Evolutionary conservation across 2,329 filamentous ascomycete genomes (phyloP).

Genomic region (Ascochyta pisi): DNA sequence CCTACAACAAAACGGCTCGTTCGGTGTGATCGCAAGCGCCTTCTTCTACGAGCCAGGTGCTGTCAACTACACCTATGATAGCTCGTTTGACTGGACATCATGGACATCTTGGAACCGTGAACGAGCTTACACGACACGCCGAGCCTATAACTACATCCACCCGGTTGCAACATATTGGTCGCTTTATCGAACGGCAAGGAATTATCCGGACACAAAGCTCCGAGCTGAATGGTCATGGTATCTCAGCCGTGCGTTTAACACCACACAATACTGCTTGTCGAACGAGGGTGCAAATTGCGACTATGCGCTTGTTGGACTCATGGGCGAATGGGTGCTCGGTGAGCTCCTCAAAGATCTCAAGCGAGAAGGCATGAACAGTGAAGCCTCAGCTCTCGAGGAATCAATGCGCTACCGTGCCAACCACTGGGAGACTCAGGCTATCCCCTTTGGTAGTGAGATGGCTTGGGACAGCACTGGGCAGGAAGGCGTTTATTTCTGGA

Average conservation of each 20-base stretch:
- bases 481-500: constrained; percentile 68
- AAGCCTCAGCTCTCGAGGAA: constrained; percentile 52
- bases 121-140: constrained; percentile 55
- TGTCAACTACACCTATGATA: constrained; percentile 55
- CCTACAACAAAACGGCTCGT: constrained; percentile 52
- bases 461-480: constrained; percentile 69
- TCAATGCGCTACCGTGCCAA: constrained; percentile 59
- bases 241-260: constrained; percentile 61
- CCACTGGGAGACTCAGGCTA: constrained; percentile 58
- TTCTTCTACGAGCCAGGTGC: constrained; percentile 63
- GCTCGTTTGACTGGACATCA: constrained; percentile 55
- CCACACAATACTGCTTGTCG: constrained; percentile 49
- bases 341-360: constrained; percentile 60
- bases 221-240: constrained; percentile 62
- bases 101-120: constrained; percentile 62
- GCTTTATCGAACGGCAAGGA: constrained; percentile 61
- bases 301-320: constrained; percentile 60
- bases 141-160: constrained; percentile 68
- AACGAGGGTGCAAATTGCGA: constrained; percentile 47
- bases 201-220: constrained; percentile 55
- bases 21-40: constrained; percentile 61
- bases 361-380: constrained; percentile 53
- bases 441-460: constrained; percentile 67
- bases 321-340: constrained; percentile 67
- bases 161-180: constrained; percentile 64